Evolutionary conservation across 1,284 basidiomycete genomes (phyloP).

Genomic region (Tilletia indica): DNA sequence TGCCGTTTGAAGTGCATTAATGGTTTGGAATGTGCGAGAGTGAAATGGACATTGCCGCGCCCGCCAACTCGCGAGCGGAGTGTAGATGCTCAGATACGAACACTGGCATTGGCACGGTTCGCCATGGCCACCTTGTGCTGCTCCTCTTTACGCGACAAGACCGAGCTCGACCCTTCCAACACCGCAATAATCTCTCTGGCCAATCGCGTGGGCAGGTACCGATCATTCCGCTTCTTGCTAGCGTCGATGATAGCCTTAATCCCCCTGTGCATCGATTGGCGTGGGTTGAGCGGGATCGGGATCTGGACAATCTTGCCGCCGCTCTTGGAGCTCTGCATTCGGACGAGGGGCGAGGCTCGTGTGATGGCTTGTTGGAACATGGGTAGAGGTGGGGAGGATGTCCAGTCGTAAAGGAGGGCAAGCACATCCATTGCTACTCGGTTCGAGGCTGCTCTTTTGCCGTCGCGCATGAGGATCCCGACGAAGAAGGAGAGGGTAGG

Average conservation of each 20-base stretch:
- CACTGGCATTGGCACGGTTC: constrained; percentile 65
- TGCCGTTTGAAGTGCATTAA: too few species aligned
- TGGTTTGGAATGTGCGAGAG: background rate
- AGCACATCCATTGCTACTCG: constrained; percentile 51
- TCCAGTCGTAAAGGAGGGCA: constrained; percentile 42
- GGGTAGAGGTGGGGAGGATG: constrained; percentile 54
- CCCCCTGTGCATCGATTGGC: constrained; percentile 55
- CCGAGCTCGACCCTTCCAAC: constrained; percentile 54
- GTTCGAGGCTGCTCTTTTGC: constrained; percentile 56
- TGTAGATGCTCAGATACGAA: constrained; percentile 36
- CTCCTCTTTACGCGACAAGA: constrained; percentile 55
- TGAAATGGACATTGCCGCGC: background rate
- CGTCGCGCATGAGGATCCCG: constrained; percentile 57
- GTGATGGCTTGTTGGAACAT: constrained; percentile 54
- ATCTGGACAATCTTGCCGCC: constrained; percentile 56
- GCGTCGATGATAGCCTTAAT: constrained; percentile 58
- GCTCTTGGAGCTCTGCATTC: constrained; percentile 54
- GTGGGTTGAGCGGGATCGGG: constrained; percentile 53
- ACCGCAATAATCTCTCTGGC: constrained; percentile 57
- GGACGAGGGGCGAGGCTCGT: constrained; percentile 50
- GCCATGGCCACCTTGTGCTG: constrained; percentile 72
- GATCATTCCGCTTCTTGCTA: constrained; percentile 55
- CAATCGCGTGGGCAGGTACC: constrained; percentile 52
- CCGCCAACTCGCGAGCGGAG: background rate
- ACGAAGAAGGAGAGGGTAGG: constrained; percentile 51